phyloP scores from a whole-genome alignment of 495 filamentous ascomycete species.

The Trichoderma asperelloides region DNA sequence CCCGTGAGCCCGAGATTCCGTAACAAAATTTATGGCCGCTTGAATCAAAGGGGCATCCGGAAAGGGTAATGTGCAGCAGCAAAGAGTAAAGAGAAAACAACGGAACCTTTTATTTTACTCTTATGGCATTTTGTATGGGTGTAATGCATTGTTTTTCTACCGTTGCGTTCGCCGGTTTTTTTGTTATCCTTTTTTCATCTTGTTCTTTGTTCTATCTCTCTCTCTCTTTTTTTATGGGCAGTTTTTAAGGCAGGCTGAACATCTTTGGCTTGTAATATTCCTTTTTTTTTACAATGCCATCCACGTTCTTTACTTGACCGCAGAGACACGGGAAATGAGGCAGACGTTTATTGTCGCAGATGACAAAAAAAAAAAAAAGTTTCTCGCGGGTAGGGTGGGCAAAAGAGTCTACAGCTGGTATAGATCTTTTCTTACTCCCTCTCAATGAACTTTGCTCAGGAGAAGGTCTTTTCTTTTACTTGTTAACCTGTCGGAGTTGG shows the following conservation, averaged over 20 bases:
- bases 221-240: background rate
- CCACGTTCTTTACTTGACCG: background rate
- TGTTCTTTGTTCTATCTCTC: background rate
- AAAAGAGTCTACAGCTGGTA: background rate
- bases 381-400: background rate
- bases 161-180: background rate
- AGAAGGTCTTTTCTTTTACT: background rate
- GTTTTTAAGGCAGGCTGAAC: background rate
- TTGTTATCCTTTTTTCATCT: background rate
- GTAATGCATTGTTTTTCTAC: background rate
- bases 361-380: background rate
- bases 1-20: slow-evolving; percentile 1
- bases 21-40: background rate
- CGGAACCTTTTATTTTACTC: background rate
- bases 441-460: background rate
- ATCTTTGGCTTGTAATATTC: background rate
- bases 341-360: background rate
- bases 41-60: background rate
- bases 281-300: background rate
- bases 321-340: background rate
- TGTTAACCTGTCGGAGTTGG: background rate
- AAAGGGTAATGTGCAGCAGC: background rate
- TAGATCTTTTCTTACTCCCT: background rate
- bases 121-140: background rate
- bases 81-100: background rate